phyloP scores from a whole-genome alignment of 140 eudicot genomes.

The Stevia rebaudiana region DNA sequence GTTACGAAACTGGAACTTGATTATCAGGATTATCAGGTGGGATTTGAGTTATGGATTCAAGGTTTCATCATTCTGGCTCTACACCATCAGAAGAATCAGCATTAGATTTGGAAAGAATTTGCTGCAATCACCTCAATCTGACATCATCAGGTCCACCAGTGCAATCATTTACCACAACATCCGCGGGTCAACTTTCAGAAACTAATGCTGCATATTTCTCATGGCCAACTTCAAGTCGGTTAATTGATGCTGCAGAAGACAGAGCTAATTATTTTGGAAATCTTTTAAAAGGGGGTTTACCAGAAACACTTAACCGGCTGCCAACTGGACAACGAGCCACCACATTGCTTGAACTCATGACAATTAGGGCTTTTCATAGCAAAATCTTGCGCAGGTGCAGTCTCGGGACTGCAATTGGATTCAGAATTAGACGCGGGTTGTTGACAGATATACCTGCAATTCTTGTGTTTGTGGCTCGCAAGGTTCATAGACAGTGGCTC shows the following conservation, averaged over 20 bases:
- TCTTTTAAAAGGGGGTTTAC: conserved; percentile 77
- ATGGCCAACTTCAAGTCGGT: conserved; percentile 78
- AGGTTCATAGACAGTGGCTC: conserved; percentile 89
- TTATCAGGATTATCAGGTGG: conserved; percentile 10
- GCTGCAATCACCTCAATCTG: conserved; percentile 34
- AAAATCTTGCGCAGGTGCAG: conserved; percentile 62
- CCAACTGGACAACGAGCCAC: conserved; percentile 81
- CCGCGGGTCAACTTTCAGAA: conserved; percentile 60
- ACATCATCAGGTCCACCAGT: conserved; percentile 39
- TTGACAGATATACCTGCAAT: conserved; percentile 81
- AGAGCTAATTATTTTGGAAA: conserved; percentile 76
- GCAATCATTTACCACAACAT: conserved; percentile 41
- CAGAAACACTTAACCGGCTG: conserved; percentile 62
- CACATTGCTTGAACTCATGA: conserved; percentile 83
- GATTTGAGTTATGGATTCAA: conserved; percentile 31
- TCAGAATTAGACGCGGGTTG: conserved; percentile 60
- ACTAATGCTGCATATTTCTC: conserved; percentile 82
- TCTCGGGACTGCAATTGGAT: conserved; percentile 83
- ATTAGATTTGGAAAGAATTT: conserved; percentile 51
- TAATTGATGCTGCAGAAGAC: conserved; percentile 67
- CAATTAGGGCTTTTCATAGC: conserved; percentile 89
- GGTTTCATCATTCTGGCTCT: conserved; percentile 49
- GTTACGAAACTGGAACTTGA: neutral
- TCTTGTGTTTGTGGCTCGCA: conserved; percentile 81
- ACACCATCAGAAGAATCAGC: conserved; percentile 69